These are phyloP conservation scores for Chenopodium berlandieri DNA, from an alignment of 148 eudicot genomes.

Conservation along the genomic window DNA sequence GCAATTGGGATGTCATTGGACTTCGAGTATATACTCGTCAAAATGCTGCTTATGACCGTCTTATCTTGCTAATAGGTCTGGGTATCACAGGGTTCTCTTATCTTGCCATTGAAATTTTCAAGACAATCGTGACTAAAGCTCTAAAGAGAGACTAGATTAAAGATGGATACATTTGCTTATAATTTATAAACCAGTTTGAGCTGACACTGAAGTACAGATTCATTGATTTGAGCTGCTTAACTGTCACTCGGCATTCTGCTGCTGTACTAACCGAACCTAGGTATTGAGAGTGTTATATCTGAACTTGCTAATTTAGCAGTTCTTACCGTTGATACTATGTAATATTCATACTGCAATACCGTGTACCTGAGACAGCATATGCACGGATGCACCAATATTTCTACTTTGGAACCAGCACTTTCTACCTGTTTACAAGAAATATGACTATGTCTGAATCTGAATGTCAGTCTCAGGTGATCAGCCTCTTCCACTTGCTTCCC, in stretches of 20 bases:
- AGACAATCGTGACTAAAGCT: conserved; percentile 55
- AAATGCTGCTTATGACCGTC: conserved; percentile 47
- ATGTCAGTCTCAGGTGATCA: too few relatives aligned
- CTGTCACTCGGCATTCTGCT: background rate
- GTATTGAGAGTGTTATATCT: background rate
- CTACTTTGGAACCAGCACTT: background rate
- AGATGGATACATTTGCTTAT: background rate
- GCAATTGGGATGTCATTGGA: conserved; percentile 74
- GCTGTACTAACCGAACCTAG: background rate
- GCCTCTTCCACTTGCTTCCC: too few relatives aligned
- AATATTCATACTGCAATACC: too few relatives aligned
- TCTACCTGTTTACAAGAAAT: background rate
- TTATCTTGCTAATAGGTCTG: conserved; percentile 58
- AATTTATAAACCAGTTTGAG: background rate
- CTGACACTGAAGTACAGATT: background rate
- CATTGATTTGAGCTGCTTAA: background rate
- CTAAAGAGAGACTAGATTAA: conserved; percentile 64
- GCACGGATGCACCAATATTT: background rate
- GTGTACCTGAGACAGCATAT: background rate
- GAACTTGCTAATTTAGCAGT: background rate
- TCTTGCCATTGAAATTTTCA: conserved; percentile 44
- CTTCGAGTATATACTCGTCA: conserved; percentile 65
- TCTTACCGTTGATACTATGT: too few relatives aligned
- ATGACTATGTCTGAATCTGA: background rate
- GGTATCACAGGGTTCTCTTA: conserved; percentile 61